Evolutionary conservation across 768 basidiomycete genomes (phyloP).

Genomic region (Serendipita sp.): DNA sequence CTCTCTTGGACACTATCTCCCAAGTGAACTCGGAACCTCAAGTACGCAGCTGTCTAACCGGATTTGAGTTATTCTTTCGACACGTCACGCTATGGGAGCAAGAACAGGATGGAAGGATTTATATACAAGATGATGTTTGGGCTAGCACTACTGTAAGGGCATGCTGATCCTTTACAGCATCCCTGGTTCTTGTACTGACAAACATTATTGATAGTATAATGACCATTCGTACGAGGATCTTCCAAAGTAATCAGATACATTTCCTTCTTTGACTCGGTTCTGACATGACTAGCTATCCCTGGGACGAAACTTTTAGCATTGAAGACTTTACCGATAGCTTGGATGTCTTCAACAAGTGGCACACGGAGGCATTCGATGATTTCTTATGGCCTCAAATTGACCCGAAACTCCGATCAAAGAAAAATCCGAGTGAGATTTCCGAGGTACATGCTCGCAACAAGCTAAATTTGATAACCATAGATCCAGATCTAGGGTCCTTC

Average conservation of each 20-base stretch:
- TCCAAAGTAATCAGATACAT: not conserved
- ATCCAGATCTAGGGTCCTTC: not conserved
- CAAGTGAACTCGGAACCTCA: constrained; percentile 6
- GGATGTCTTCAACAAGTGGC: constrained; percentile 3
- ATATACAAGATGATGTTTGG: not conserved
- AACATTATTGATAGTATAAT: not conserved
- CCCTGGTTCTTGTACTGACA: constrained; percentile 1
- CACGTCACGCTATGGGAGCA: constrained; percentile 11
- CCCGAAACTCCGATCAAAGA: not conserved
- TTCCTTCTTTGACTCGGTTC: not conserved
- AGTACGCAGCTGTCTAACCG: constrained; percentile 7
- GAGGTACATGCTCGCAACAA: not conserved
- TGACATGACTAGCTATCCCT: constrained; percentile 5
- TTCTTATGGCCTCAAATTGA: too few relatives aligned
- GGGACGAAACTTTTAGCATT: constrained; percentile 7
- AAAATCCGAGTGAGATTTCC: not conserved
- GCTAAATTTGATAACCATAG: not conserved
- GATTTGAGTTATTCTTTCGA: constrained; percentile 9
- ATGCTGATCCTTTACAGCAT: too few relatives aligned
- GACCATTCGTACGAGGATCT: constrained; percentile 6
- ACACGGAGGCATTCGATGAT: not conserved
- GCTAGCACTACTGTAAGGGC: not conserved
- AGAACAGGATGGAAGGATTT: constrained; percentile 4
- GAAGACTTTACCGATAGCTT: constrained; percentile 3
- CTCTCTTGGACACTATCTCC: constrained; percentile 1